Conservation (phyloP, 176 grass and related monocot species). For the Oryza brachyantha region DNA sequence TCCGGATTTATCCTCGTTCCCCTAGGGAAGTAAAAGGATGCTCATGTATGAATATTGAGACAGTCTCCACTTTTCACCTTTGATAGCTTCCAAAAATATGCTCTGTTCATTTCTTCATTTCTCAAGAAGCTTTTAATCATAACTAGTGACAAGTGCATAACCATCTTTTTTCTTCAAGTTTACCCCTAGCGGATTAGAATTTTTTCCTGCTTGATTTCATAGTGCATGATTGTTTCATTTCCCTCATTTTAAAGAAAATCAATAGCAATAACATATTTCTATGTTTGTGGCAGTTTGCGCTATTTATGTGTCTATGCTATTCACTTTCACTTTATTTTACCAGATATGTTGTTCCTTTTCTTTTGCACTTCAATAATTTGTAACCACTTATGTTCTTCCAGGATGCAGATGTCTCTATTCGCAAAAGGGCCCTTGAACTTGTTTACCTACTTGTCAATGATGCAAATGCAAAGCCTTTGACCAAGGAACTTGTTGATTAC, state of each 20-base stretch:
- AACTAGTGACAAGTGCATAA: not conserved
- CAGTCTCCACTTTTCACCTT: not conserved
- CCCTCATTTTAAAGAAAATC: not conserved
- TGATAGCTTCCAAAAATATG: not conserved
- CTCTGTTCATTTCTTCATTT: slow-evolving; percentile 11
- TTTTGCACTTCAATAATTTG: slow-evolving; percentile 36
- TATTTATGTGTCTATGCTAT: slow-evolving; percentile 4
- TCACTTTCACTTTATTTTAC: not conserved
- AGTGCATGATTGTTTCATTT: not conserved
- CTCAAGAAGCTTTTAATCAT: slow-evolving; percentile 6
- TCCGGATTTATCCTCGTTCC: slow-evolving; percentile 13
- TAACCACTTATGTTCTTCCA: slow-evolving; percentile 38
- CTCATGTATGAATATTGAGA: not conserved
- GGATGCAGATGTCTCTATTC: slow-evolving; percentile 99
- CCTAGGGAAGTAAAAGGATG: not conserved
- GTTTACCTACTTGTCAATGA: slow-evolving; percentile 91
- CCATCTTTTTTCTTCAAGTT: not conserved
- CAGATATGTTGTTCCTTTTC: not conserved
- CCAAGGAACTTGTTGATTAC: slow-evolving; percentile 97
- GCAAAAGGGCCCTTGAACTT: slow-evolving; percentile 96
- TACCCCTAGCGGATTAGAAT: not conserved
- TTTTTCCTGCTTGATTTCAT: not conserved
- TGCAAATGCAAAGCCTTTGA: slow-evolving; percentile 85
- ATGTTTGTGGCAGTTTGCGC: not conserved
- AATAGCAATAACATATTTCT: not conserved